Conservation (phyloP, 2,329 filamentous ascomycete species). For the Aspergillus aculeatinus region DNA sequence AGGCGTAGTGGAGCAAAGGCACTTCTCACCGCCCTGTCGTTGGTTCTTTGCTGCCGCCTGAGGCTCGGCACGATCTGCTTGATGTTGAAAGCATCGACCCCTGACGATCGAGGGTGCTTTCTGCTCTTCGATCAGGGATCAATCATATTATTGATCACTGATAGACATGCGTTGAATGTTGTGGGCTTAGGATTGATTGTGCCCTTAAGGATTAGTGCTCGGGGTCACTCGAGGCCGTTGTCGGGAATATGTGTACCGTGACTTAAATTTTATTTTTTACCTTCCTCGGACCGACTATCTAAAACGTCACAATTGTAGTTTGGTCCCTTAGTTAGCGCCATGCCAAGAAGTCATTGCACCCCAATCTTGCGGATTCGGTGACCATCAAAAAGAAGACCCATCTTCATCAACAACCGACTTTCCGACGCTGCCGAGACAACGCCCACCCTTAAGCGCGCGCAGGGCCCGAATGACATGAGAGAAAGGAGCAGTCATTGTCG, state of each 20-base stretch:
- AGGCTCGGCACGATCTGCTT: too few species aligned
- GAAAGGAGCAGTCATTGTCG: too few species aligned
- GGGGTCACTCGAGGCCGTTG: neutral
- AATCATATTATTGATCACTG: too few species aligned
- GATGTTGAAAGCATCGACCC: neutral
- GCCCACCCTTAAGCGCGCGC: neutral
- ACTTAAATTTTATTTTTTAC: too few species aligned
- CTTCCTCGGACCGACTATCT: neutral
- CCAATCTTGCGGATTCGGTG: constrained; percentile 1
- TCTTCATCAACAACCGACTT: neutral
- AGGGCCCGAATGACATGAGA: neutral
- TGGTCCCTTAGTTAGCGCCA: constrained; percentile 1
- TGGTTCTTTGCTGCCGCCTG: too few species aligned
- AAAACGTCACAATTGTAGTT: neutral
- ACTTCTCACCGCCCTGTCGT: too few species aligned
- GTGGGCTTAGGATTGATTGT: neutral
- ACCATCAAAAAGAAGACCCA: neutral
- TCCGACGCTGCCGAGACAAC: neutral
- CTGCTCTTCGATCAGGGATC: neutral
- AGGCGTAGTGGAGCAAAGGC: too few species aligned
- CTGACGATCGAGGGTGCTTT: neutral
- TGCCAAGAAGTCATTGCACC: constrained; percentile 1
- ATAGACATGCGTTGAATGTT: too few species aligned
- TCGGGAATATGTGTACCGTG: too few species aligned
- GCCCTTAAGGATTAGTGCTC: neutral